Conservation (phyloP, 768 basidiomycete species). For the Boletus subcaerulescens region DNA sequence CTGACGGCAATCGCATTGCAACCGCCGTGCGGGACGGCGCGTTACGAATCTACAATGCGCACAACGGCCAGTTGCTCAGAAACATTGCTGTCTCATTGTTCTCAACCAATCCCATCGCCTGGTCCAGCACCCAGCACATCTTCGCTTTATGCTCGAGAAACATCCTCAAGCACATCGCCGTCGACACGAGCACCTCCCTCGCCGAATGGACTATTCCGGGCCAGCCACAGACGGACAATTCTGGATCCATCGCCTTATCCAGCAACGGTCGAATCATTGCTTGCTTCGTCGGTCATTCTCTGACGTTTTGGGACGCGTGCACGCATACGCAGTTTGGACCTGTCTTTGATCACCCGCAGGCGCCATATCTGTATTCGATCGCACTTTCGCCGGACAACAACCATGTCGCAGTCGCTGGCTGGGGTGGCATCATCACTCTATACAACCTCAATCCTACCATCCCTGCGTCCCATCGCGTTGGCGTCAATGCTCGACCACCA, state of each 20-base stretch:
- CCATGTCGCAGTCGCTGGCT: background rate
- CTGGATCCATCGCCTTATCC: background rate
- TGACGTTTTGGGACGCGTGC: background rate
- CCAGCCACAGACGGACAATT: background rate
- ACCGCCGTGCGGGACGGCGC: background rate
- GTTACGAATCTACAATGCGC: background rate
- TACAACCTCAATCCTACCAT: background rate
- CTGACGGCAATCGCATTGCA: background rate
- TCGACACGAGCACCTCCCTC: background rate
- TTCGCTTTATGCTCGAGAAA: background rate
- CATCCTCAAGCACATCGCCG: background rate
- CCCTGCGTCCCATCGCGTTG: background rate
- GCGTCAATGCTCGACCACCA: background rate
- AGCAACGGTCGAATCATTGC: background rate
- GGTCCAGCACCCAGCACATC: background rate
- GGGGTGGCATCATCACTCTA: background rate
- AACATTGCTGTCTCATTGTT: background rate
- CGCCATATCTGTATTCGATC: background rate
- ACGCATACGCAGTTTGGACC: background rate
- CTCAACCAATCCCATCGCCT: background rate
- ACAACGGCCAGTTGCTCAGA: background rate
- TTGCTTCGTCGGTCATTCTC: background rate
- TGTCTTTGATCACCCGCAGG: background rate
- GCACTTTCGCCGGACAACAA: background rate
- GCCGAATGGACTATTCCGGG: background rate